Evolutionary conservation across 78 protist species (phyloP).

Genomic region (Dictyostelium purpureum): DNA sequence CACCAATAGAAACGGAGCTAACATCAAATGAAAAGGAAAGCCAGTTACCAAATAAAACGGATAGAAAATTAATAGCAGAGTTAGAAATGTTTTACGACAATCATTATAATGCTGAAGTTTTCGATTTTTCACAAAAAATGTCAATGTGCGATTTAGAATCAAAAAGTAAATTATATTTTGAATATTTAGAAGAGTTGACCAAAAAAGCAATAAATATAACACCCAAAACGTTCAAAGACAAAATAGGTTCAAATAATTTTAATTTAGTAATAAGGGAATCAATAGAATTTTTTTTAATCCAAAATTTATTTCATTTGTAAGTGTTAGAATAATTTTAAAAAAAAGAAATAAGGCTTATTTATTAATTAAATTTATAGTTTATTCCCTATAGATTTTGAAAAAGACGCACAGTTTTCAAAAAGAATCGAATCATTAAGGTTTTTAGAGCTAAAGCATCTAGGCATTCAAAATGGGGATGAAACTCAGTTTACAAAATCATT

Average conservation of each 20-base stretch:
- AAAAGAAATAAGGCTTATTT: background rate
- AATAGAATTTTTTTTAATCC: slow-evolving; percentile 31
- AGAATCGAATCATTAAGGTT: slow-evolving; percentile 51
- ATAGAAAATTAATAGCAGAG: background rate
- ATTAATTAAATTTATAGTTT: background rate
- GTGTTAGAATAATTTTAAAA: background rate
- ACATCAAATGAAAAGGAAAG: background rate
- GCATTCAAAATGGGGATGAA: background rate
- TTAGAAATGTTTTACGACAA: slow-evolving; percentile 8
- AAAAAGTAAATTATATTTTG: background rate
- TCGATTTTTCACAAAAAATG: background rate
- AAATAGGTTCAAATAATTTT: background rate
- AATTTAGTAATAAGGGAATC: background rate
- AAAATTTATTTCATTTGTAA: slow-evolving; percentile 53
- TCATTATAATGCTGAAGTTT: background rate
- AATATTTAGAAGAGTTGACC: background rate
- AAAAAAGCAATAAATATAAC: background rate
- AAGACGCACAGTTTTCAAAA: slow-evolving; percentile 3
- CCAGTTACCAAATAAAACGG: slow-evolving; percentile 1
- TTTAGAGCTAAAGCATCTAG: slow-evolving; percentile 42
- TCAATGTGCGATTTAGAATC: background rate
- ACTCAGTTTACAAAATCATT: background rate
- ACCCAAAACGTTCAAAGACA: slow-evolving; percentile 1
- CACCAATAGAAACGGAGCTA: background rate
- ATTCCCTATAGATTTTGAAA: slow-evolving; percentile 47